Evolutionary conservation across 495 filamentous ascomycete species (phyloP).

Genomic region (Penicillium lagena): DNA sequence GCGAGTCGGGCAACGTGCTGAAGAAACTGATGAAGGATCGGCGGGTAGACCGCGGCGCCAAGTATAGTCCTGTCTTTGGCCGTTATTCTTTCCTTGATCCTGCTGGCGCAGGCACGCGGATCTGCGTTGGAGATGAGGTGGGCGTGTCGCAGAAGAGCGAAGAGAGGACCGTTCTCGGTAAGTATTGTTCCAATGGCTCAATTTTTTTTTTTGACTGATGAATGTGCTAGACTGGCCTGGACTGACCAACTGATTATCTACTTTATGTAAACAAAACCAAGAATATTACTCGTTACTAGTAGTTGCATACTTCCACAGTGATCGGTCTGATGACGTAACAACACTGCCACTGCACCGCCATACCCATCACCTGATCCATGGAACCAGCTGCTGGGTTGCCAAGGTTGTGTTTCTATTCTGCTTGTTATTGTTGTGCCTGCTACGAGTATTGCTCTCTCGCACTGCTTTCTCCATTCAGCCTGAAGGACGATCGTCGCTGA

Average conservation of each 20-base stretch:
- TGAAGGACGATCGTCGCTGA: background rate
- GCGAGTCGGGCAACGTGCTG: slow-evolving; percentile 59
- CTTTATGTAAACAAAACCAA: background rate
- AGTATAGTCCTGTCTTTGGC: slow-evolving; percentile 78
- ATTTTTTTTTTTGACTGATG: background rate
- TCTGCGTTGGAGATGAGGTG: slow-evolving; percentile 69
- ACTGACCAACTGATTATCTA: slow-evolving; percentile 9
- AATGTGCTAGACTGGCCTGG: slow-evolving; percentile 21
- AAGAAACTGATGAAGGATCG: slow-evolving; percentile 76
- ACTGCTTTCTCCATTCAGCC: too few species aligned
- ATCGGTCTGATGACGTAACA: background rate
- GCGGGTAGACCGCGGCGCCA: slow-evolving; percentile 65
- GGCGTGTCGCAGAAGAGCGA: slow-evolving; percentile 48
- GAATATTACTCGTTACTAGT: background rate
- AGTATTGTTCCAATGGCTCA: slow-evolving; percentile 21
- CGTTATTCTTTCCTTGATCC: slow-evolving; percentile 63
- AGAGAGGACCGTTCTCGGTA: slow-evolving; percentile 58
- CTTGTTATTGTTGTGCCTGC: background rate
- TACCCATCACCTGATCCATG: slow-evolving; percentile 11
- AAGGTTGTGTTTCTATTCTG: slow-evolving; percentile 8
- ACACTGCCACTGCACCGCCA: slow-evolving; percentile 14
- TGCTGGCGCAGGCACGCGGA: slow-evolving; percentile 16
- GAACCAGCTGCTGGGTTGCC: slow-evolving; percentile 11
- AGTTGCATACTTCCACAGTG: slow-evolving; percentile 12
- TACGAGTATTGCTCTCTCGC: background rate